phyloP scores from a whole-genome alignment of 495 filamentous ascomycete genomes.

The Talaromyces proteolyticus region DNA sequence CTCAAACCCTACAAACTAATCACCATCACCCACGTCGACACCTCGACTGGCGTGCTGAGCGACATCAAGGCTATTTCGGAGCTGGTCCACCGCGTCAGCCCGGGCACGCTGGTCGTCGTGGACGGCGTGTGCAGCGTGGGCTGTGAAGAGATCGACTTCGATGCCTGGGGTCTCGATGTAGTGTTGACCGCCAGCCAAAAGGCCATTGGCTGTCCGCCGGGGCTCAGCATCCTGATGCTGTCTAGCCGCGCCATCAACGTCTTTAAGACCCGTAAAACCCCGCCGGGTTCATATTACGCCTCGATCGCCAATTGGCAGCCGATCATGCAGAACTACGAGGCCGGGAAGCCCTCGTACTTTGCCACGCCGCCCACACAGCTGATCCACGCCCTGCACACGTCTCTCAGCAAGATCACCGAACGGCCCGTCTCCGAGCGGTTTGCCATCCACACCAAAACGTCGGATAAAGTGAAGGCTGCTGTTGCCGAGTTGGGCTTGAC shows the following conservation, averaged over 20 bases:
- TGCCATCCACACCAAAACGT: constrained; percentile 65
- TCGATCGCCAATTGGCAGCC: constrained; percentile 96
- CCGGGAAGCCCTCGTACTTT: constrained; percentile 94
- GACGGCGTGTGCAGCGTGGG: constrained; percentile 97
- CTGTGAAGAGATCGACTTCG: constrained; percentile 91
- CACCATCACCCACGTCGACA: constrained; percentile 96
- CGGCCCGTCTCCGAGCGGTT: constrained; percentile 75
- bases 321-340: constrained; percentile 99
- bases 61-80: constrained; percentile 81
- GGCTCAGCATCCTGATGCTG: constrained; percentile 86
- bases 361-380: constrained; percentile 94
- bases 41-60: constrained; percentile 88
- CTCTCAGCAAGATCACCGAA: constrained; percentile 79
- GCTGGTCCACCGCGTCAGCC: constrained; percentile 77
- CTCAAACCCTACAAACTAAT: constrained; percentile 87
- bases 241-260: constrained; percentile 82
- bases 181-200: constrained; percentile 95
- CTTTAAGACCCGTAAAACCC: constrained; percentile 72
- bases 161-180: constrained; percentile 88
- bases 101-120: constrained; percentile 83
- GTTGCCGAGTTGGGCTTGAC: constrained; percentile 74
- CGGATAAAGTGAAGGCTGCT: constrained; percentile 76
- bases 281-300: constrained; percentile 83
- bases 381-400: constrained; percentile 88
- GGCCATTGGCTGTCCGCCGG: constrained; percentile 91